Base-by-base conservation (phyloP, 441 rosid species). In the Syzygium malaccense region DNA sequence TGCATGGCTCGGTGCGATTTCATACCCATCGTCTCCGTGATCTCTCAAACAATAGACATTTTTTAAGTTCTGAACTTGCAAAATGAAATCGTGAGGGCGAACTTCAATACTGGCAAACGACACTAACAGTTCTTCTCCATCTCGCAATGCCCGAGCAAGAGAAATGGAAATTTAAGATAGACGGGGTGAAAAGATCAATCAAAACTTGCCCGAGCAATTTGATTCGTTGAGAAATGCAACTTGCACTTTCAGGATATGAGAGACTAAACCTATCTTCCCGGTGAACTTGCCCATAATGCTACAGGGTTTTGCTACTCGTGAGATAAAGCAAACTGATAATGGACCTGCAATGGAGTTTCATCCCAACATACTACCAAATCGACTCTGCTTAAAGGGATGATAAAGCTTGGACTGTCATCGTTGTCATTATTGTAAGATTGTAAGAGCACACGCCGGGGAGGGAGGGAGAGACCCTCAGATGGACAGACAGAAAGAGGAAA, bases 341-440 rank as follows among this genome's bases (percentile, higher is more conserved):
- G 9, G 41, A 26, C 83, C n/a, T 41, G 51, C 23, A 0, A 0
- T 0, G 8, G 49, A 68, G 48, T 68, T 68, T 45, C 25, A 55
- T 25, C 26, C 25, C 57, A 55, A 23, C 79, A 33, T 0, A 19
- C 51, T 41, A 13, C n/a, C 0, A 4, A 37, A 75, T 13, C 14
- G 18, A 75, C 51, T 41, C 53, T 2, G n/a, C 51, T 75, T 23
- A 75, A 60, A 45, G 48, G 48, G n/a, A 12, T 32, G 7, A 60
- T 5, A 60, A 28, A 75, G n/a, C 51, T 41, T 75, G 51, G 51
- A 23, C 41, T 41, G 25, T 41, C 28, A 26, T 33, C 4, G 14
- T 66, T 66, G 3, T 45, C 48, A 45, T 66, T 17, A 17, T 30
- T 66, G 75, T 12, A 66, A 66, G 23, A 66, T 5, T 30, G 75